Conservation (phyloP, 257 asterid species). For the Solanum bulbocastanum region DNA sequence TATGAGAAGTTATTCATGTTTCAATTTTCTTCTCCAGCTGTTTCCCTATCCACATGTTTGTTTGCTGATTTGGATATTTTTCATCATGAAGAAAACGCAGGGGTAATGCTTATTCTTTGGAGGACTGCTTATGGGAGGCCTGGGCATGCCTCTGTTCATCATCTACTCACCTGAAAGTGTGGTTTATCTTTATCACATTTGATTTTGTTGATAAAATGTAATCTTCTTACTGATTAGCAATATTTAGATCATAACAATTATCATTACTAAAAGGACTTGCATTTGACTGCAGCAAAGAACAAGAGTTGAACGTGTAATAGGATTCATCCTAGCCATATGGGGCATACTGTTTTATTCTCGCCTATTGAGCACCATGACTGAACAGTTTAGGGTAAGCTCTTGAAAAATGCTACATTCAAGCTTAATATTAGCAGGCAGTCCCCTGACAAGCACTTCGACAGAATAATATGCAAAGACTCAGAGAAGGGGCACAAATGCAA, state of each 20-base stretch:
- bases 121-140: constrained; percentile 99
- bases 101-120: constrained; percentile 61
- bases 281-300: constrained; percentile 86
- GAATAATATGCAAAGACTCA: constrained; percentile 78
- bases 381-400: constrained; percentile 80
- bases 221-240: constrained; percentile 14
- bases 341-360: constrained; percentile 94
- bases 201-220: constrained; percentile 10
- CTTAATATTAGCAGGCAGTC: constrained; percentile 10
- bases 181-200: constrained; percentile 25
- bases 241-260: constrained; percentile 10
- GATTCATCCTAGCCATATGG: constrained; percentile 95
- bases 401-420: constrained; percentile 8
- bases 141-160: constrained; percentile 99
- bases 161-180: constrained; percentile 90
- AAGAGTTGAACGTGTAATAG: constrained; percentile 82
- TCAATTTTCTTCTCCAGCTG: not conserved
- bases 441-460: constrained; percentile 33
- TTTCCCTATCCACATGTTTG: constrained; percentile 3
- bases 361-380: constrained; percentile 92
- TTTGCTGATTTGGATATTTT: constrained; percentile 6
- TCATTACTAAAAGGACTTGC: constrained; percentile 13
- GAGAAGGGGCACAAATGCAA: constrained; percentile 97
- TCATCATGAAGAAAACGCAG: constrained; percentile 36
- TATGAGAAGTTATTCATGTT: not conserved